These are phyloP conservation scores for Nakazawaea wyomingensis DNA, from an alignment of 805 yeast species.

Conservation along the genomic window DNA sequence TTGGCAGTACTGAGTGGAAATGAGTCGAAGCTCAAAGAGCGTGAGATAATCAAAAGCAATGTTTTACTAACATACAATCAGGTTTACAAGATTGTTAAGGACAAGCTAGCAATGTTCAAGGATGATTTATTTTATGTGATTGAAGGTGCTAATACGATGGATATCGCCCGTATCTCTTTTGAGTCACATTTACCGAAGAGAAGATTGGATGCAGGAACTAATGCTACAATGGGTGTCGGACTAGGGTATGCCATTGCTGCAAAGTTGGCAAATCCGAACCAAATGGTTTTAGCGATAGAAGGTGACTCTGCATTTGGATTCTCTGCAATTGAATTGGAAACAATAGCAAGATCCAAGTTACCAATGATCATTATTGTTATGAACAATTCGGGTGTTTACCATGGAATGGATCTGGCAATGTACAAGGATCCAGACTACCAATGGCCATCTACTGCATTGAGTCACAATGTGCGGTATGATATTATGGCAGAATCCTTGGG, in stretches of 20 bases:
- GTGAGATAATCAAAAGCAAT: slow-evolving; percentile 22
- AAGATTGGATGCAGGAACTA: slow-evolving; percentile 68
- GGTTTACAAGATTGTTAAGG: slow-evolving; percentile 45
- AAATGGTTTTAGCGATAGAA: slow-evolving; percentile 52
- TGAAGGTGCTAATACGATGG: slow-evolving; percentile 82
- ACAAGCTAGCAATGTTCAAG: slow-evolving; percentile 27
- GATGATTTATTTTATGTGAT: slow-evolving; percentile 40
- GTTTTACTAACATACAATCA: slow-evolving; percentile 42
- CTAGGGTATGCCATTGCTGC: slow-evolving; percentile 66
- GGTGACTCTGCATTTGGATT: slow-evolving; percentile 81
- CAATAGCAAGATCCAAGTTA: slow-evolving; percentile 49
- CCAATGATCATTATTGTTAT: slow-evolving; percentile 58
- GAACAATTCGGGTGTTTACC: slow-evolving; percentile 72
- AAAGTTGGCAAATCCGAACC: slow-evolving; percentile 36
- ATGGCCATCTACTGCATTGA: slow-evolving; percentile 56
- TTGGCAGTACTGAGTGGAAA: slow-evolving; percentile 25
- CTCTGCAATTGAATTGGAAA: slow-evolving; percentile 68
- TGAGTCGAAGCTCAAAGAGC: slow-evolving; percentile 26
- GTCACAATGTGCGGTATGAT: slow-evolving; percentile 54
- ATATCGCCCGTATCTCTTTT: slow-evolving; percentile 58
- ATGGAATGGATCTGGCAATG: slow-evolving; percentile 42
- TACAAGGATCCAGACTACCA: slow-evolving; percentile 20
- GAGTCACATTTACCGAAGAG: slow-evolving; percentile 46
- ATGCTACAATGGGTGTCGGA: slow-evolving; percentile 77
- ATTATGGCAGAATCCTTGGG: slow-evolving; percentile 51